A percentile compares a stretch with the other conserved stretches of the same genome.
Conservation (phyloP, 495 filamentous ascomycete genomes). For the Aspergillus saccharolyticus region DNA sequence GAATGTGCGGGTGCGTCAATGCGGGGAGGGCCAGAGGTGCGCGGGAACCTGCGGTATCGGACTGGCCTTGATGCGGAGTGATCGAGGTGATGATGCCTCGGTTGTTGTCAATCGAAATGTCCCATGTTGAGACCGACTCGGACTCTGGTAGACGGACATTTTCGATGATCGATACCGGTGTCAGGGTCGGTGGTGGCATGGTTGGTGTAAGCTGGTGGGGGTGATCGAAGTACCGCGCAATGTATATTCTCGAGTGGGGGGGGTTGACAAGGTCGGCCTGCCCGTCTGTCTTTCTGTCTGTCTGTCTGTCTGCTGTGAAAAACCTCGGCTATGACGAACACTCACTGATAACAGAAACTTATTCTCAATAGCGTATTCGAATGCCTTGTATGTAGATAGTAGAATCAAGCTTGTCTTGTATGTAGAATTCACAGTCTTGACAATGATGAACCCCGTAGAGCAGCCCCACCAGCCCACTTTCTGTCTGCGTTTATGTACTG, state of each 20-base stretch:
- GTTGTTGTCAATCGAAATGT: slow-evolving; percentile 35
- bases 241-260: neutral
- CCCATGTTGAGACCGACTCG: slow-evolving; percentile 32
- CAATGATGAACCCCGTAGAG: neutral
- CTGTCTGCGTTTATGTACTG: no score
- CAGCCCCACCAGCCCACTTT: neutral
- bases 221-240: no score
- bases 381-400: no score
- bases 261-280: no score
- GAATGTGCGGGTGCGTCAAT: slow-evolving; percentile 71
- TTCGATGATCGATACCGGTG: slow-evolving; percentile 24
- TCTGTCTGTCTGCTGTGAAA: no score
- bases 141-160: slow-evolving; percentile 36
- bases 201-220: slow-evolving; percentile 7
- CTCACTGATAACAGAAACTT: no score
- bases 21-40: slow-evolving; percentile 41
- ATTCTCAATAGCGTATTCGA: no score
- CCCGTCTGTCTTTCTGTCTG: no score
- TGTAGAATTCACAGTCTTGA: neutral
- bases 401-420: neutral
- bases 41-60: slow-evolving; percentile 8
- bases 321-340: no score
- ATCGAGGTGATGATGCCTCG: slow-evolving; percentile 38
- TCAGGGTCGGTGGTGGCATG: slow-evolving; percentile 26
- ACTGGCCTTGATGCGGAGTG: slow-evolving; percentile 20